Percentiles rank a stretch among this genome's conserved stretches.
These are phyloP conservation scores for Polygonum maritimum DNA, from an alignment of 148 eudicot genomes.

Conservation along the genomic window DNA sequence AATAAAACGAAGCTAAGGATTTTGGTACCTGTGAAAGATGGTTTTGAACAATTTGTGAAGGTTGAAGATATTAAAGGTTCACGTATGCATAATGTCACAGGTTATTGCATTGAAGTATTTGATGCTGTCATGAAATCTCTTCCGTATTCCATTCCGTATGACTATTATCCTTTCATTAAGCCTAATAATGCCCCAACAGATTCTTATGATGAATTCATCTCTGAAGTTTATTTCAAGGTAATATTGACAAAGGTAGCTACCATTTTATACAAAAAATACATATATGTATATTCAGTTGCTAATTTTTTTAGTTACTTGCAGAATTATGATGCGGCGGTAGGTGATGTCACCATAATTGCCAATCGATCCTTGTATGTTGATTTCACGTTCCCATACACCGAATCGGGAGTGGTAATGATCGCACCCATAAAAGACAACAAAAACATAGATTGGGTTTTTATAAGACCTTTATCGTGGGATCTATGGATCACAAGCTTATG, in stretches of 20 bases:
- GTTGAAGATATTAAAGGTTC: constrained; percentile 14
- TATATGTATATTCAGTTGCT: too few relatives aligned
- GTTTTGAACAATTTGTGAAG: constrained; percentile 30
- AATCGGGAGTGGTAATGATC: constrained; percentile 23
- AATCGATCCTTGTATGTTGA: constrained; percentile 27
- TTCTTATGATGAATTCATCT: constrained; percentile 30
- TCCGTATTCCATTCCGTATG: constrained; percentile 34
- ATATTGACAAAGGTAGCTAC: too few relatives aligned
- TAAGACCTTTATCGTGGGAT: constrained; percentile 22
- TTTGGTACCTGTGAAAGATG: constrained; percentile 30
- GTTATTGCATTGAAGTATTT: constrained; percentile 41
- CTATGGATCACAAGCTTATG: constrained; percentile 18
- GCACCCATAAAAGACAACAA: constrained; percentile 13
- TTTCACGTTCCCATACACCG: constrained; percentile 25
- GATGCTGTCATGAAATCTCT: constrained; percentile 25
- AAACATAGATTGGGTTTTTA: constrained; percentile 19
- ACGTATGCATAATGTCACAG: constrained; percentile 17
- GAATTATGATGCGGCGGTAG: constrained; percentile 42
- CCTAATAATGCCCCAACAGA: constrained; percentile 13
- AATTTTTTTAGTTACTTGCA: not conserved
- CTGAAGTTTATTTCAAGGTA: constrained; percentile 36
- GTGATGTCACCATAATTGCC: constrained; percentile 41
- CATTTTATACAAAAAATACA: too few relatives aligned
- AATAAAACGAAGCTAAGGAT: constrained; percentile 25
- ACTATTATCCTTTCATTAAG: constrained; percentile 24